A percentile compares a stretch with the other conserved stretches of the same genome.
Evolutionary conservation across 345 rosid species (phyloP).

Genomic region (Hibiscus mutabilis): DNA sequence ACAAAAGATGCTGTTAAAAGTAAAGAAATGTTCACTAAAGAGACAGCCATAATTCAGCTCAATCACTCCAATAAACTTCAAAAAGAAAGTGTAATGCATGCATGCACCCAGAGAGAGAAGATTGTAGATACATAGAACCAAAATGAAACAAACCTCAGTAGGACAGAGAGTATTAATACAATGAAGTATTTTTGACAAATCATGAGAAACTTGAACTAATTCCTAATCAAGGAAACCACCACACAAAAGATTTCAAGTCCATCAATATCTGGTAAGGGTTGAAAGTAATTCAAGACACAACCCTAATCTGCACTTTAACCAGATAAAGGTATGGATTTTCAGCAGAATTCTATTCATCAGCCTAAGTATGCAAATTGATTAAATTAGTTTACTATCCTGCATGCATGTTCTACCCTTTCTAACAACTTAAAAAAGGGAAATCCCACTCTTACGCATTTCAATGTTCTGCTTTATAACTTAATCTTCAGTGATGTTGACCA

Average conservation of each 20-base stretch:
- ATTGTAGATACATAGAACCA: not conserved
- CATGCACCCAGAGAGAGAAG: not conserved
- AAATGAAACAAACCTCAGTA: not conserved
- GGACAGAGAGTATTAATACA: not conserved
- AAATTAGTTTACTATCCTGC: not conserved
- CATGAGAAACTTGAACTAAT: not conserved
- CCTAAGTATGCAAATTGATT: not conserved
- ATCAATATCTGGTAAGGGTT: not conserved
- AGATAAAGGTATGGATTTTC: not conserved
- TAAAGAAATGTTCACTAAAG: not conserved
- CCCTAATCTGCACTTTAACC: not conserved
- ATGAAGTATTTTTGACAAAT: not conserved
- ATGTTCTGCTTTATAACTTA: conserved; percentile 1
- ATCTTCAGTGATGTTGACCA: conserved; percentile 5
- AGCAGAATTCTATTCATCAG: not conserved
- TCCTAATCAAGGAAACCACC: not conserved
- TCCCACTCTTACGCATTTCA: not conserved
- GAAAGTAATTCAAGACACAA: not conserved
- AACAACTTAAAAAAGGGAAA: not conserved
- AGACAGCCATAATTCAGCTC: not conserved
- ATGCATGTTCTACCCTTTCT: not conserved
- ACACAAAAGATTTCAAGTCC: not conserved
- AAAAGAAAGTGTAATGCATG: not conserved
- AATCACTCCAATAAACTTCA: not conserved
- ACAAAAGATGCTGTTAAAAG: not conserved